Evolutionary conservation across 2,329 filamentous ascomycete genomes (phyloP).

Genomic region (Aurifilum marmelostoma): DNA sequence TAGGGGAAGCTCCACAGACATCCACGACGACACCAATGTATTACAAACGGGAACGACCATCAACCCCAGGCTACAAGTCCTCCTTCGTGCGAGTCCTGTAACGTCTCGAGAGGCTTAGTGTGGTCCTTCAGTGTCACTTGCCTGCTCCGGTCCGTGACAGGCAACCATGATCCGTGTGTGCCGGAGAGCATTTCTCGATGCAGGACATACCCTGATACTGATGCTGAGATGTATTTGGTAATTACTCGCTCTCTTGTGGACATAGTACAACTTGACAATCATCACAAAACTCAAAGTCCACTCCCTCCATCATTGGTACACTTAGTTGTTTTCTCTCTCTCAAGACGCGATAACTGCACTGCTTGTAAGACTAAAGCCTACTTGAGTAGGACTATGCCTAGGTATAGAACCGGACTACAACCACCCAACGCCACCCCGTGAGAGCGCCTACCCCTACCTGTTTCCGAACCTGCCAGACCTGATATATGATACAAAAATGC

Average conservation of each 20-base stretch:
- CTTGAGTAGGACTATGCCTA: neutral
- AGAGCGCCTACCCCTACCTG: neutral
- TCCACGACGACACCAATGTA: too few relatives aligned
- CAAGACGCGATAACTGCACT: neutral
- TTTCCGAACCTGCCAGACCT: constrained; percentile 18
- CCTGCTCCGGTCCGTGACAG: neutral
- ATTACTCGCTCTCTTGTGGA: too few relatives aligned
- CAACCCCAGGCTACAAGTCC: too few relatives aligned
- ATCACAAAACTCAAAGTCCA: neutral
- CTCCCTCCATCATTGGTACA: neutral
- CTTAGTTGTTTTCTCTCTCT: neutral
- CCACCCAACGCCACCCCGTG: constrained; percentile 15
- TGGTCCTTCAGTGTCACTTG: neutral
- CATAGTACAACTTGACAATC: constrained; percentile 13
- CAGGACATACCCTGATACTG: too few relatives aligned
- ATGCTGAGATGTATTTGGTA: neutral
- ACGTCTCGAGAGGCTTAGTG: neutral
- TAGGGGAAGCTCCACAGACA: too few relatives aligned
- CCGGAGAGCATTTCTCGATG: too few relatives aligned
- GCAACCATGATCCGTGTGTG: neutral
- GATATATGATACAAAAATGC: constrained; percentile 28
- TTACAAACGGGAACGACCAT: too few relatives aligned
- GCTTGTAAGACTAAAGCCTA: constrained; percentile 6
- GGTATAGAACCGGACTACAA: constrained; percentile 6
- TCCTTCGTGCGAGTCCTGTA: neutral